Evolutionary conservation across 1,284 basidiomycete species (phyloP).

Genomic region (Fistulina hepatica): DNA sequence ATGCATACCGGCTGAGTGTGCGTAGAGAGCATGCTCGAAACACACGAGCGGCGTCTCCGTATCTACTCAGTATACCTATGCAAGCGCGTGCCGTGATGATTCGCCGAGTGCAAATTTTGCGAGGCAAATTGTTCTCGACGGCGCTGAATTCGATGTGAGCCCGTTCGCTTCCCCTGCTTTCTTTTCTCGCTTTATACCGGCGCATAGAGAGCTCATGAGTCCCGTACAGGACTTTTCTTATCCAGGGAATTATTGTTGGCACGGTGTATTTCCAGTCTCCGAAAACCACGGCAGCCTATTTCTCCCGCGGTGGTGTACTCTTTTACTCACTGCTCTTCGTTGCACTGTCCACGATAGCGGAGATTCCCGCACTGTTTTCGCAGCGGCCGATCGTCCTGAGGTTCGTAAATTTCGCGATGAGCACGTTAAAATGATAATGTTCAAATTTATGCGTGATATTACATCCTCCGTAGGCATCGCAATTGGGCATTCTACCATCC

Average conservation of each 20-base stretch:
- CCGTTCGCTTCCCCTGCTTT: constrained; percentile 11
- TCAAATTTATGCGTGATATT: too few relatives aligned
- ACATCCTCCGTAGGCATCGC: constrained; percentile 51
- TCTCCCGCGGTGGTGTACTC: constrained; percentile 69
- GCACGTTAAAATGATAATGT: too few relatives aligned
- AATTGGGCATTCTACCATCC: constrained; percentile 56
- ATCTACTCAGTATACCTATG: constrained; percentile 41
- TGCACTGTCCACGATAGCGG: constrained; percentile 52
- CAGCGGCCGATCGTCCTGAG: constrained; percentile 65
- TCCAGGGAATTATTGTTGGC: constrained; percentile 67
- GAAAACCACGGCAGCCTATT: constrained; percentile 58
- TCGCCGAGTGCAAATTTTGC: constrained; percentile 56
- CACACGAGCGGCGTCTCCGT: constrained; percentile 26
- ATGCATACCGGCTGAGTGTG: constrained; percentile 39
- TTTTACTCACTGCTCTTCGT: constrained; percentile 54
- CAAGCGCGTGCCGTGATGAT: constrained; percentile 59
- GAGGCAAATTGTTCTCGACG: constrained; percentile 39
- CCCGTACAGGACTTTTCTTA: constrained; percentile 41
- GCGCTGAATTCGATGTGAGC: constrained; percentile 26
- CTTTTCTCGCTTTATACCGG: constrained; percentile 17
- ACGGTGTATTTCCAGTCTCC: constrained; percentile 63
- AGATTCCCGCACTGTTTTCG: constrained; percentile 62
- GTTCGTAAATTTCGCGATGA: constrained; percentile 45
- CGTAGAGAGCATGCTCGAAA: constrained; percentile 39
- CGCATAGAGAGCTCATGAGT: constrained; percentile 9